These are phyloP conservation scores for Pythium inflatum DNA, from an alignment of 352 stramenopile genomes.

Conservation along the genomic window DNA sequence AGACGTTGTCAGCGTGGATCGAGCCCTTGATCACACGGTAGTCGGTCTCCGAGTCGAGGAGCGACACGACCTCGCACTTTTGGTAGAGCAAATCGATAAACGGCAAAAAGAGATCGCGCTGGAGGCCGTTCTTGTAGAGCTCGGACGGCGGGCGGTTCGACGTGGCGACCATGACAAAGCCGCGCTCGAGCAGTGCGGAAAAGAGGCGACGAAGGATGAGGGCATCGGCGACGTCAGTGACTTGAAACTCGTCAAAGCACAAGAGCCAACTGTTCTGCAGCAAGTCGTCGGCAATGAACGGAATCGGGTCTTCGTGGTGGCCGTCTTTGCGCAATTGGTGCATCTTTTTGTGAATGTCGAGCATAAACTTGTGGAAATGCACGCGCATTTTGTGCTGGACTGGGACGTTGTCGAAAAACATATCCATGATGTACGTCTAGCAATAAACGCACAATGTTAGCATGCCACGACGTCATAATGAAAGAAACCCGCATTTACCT, in stretches of 20 bases:
- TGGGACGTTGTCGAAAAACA: conserved; percentile 92
- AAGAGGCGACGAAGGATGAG: conserved; percentile 96
- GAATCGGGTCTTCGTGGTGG: conserved; percentile 76
- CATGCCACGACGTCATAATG: too few species aligned
- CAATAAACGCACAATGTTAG: too few species aligned
- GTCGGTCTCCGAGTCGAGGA: conserved; percentile 79
- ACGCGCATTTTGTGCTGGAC: conserved; percentile 86
- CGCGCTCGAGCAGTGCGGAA: conserved; percentile 84
- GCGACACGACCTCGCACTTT: conserved; percentile 85
- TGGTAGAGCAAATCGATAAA: conserved; percentile 94
- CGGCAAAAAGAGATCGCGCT: conserved; percentile 95
- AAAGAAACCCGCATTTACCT: too few species aligned
- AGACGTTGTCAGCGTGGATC: conserved; percentile 70
- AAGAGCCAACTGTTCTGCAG: conserved; percentile 89
- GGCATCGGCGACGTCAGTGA: conserved; percentile 97
- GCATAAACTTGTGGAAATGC: conserved; percentile 99
- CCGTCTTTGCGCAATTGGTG: conserved; percentile 92
- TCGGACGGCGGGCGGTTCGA: conserved; percentile 94
- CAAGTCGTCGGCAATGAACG: conserved; percentile 87
- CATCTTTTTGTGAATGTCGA: conserved; percentile 95
- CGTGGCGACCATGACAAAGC: conserved; percentile 96
- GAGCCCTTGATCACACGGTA: conserved; percentile 79
- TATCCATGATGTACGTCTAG: conserved; percentile 97
- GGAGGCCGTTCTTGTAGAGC: conserved; percentile 97
- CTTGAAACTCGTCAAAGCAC: conserved; percentile 99